Percentiles rank a stretch among this genome's conserved stretches.
Evolutionary conservation across 2,329 filamentous ascomycete genomes (phyloP).

Genomic region (Ophiostoma populinum): DNA sequence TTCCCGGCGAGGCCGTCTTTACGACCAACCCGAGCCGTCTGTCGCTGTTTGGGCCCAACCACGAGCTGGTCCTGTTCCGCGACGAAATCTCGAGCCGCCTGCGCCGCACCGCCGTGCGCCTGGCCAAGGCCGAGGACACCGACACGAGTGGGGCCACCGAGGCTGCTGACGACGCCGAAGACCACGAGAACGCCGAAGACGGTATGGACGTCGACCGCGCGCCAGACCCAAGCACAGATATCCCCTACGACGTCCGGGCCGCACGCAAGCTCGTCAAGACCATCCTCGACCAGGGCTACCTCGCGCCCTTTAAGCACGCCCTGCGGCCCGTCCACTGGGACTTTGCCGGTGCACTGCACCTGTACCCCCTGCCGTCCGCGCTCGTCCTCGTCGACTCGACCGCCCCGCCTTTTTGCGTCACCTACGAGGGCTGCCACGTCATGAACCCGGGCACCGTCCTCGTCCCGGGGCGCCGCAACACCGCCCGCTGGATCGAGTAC

Average conservation of each 20-base stretch:
- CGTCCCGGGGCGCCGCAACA: constrained; percentile 47
- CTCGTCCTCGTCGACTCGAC: constrained; percentile 71
- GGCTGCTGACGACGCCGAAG: background rate
- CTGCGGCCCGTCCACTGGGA: constrained; percentile 82
- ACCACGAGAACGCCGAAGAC: constrained; percentile 4
- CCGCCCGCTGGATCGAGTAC: constrained; percentile 78
- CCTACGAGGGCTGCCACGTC: constrained; percentile 89
- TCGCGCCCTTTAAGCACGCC: constrained; percentile 71
- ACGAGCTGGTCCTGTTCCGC: constrained; percentile 74
- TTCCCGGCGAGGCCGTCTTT: constrained; percentile 61
- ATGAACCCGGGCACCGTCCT: constrained; percentile 79
- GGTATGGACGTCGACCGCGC: constrained; percentile 25
- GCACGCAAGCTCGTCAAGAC: constrained; percentile 78
- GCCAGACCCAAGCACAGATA: constrained; percentile 2
- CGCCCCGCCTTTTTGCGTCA: constrained; percentile 66
- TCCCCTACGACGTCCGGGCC: constrained; percentile 34
- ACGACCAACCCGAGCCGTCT: constrained; percentile 73
- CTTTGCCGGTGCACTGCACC: constrained; percentile 53
- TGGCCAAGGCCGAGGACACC: constrained; percentile 19
- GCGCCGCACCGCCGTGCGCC: constrained; percentile 56
- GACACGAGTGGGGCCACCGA: constrained; percentile 15
- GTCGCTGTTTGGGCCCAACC: constrained; percentile 68
- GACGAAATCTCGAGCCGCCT: constrained; percentile 74
- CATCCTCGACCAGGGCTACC: constrained; percentile 72
- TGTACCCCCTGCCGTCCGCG: constrained; percentile 79